A percentile compares a stretch with the other conserved stretches of the same genome.
These are phyloP conservation scores for Agaricus subrufescens DNA, from an alignment of 768 basidiomycete genomes.

Conservation along the genomic window DNA sequence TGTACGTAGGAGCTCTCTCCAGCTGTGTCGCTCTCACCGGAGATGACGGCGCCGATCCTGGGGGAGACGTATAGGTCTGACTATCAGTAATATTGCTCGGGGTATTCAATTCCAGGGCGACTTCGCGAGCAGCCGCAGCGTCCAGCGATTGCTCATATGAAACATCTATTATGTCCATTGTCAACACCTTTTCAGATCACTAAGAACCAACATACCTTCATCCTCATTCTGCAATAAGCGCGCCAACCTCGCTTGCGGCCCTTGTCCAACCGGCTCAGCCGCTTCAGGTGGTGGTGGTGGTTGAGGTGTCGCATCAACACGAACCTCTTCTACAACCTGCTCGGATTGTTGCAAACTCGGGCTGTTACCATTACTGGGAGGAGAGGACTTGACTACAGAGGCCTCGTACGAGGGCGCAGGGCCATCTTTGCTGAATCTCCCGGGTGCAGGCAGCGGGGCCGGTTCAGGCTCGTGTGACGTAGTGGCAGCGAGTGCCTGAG, in stretches of 20 bases:
- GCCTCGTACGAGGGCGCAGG: slow-evolving; percentile 7
- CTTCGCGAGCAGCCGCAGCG: slow-evolving; percentile 65
- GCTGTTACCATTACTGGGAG: background rate
- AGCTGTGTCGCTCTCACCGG: slow-evolving; percentile 9
- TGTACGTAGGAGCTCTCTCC: slow-evolving; percentile 29
- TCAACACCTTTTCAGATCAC: background rate
- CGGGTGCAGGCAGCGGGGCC: background rate
- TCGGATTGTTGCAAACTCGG: background rate
- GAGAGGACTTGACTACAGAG: background rate
- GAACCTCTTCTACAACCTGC: background rate
- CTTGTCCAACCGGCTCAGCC: no score
- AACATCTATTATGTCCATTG: slow-evolving; percentile 14
- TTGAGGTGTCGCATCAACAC: background rate
- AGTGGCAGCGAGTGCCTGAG: slow-evolving; percentile 21
- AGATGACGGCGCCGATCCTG: background rate
- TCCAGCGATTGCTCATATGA: slow-evolving; percentile 50
- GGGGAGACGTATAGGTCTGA: slow-evolving; percentile 1
- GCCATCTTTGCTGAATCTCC: slow-evolving; percentile 12
- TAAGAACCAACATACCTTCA: background rate
- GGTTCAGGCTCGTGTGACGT: slow-evolving; percentile 4
- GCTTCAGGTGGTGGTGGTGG: slow-evolving; percentile 16
- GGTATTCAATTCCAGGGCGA: slow-evolving; percentile 61
- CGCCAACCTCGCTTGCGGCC: slow-evolving; percentile 32
- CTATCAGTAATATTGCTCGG: slow-evolving; percentile 24
- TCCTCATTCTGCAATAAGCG: background rate